Evolutionary conservation across 441 rosid genomes (phyloP).

Genomic region (Arabidopsis hybrid): DNA sequence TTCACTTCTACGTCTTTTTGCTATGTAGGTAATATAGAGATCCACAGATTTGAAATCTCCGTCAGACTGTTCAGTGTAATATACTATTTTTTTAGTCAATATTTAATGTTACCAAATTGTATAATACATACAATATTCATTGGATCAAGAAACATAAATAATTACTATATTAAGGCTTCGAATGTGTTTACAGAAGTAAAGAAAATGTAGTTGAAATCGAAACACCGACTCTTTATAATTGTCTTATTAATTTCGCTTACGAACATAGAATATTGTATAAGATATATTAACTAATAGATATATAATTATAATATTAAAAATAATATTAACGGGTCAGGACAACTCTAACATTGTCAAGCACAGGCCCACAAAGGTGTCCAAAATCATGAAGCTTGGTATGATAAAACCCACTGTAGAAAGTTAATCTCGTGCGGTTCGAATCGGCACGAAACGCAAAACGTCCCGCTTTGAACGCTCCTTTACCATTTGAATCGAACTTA

Average conservation of each 20-base stretch:
- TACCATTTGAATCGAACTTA: constrained; percentile 46
- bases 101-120: not conserved
- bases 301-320: not conserved
- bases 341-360: constrained; percentile 59
- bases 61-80: not conserved
- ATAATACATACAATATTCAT: too few relatives aligned
- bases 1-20: too few relatives aligned
- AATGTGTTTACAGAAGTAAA: not conserved
- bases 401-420: constrained; percentile 63
- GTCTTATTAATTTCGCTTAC: constrained; percentile 4
- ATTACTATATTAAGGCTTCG: not conserved
- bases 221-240: not conserved
- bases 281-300: not conserved
- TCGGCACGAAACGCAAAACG: constrained; percentile 51
- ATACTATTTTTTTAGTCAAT: too few relatives aligned
- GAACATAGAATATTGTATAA: not conserved
- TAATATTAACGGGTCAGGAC: constrained; percentile 23
- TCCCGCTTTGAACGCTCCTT: constrained; percentile 50
- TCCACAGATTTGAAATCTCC: not conserved
- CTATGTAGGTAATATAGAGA: not conserved
- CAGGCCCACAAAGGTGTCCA: constrained; percentile 74
- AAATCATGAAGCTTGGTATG: constrained; percentile 63
- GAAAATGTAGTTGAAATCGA: not conserved
- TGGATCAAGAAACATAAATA: not conserved
- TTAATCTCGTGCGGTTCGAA: constrained; percentile 55